Evolutionary conservation across 2,329 filamentous ascomycete species (phyloP).

Genomic region (Colletotrichum orbiculare): DNA sequence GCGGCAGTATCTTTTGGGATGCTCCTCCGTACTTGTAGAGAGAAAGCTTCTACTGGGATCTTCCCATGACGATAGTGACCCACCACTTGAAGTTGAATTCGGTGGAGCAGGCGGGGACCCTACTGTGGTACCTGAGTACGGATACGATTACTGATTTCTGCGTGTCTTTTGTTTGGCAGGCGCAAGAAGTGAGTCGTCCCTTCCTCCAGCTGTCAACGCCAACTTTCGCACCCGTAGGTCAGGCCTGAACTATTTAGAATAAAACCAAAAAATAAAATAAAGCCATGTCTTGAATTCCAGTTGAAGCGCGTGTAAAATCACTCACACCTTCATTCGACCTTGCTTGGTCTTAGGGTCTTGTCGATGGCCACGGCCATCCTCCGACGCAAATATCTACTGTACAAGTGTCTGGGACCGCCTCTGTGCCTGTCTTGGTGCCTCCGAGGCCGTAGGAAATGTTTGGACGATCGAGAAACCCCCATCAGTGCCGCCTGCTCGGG

Average conservation of each 20-base stretch:
- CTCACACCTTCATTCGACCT: not conserved
- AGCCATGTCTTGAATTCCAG: not conserved
- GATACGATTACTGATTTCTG: not conserved
- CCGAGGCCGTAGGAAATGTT: too few species aligned
- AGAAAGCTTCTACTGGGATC: constrained; percentile 7
- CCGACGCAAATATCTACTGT: constrained; percentile 12
- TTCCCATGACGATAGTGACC: constrained; percentile 5
- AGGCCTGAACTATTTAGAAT: not conserved
- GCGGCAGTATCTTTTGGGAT: too few species aligned
- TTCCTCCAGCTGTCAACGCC: constrained; percentile 3
- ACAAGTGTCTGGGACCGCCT: not conserved
- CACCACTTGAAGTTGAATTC: not conserved
- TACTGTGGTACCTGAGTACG: too few species aligned
- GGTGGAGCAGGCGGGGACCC: too few species aligned
- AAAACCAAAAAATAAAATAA: too few species aligned
- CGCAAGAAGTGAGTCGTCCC: too few species aligned
- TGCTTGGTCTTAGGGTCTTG: not conserved
- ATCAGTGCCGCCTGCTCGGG: not conserved
- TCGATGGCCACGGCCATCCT: constrained; percentile 8
- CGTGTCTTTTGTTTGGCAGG: not conserved
- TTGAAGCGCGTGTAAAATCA: constrained; percentile 6
- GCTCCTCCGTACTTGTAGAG: not conserved
- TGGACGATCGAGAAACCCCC: too few species aligned
- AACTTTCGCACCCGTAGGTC: not conserved
- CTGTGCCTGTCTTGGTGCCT: too few species aligned